Percentiles rank a stretch among this genome's conserved stretches.
These are phyloP conservation scores for Drechslera avenae DNA, from an alignment of 2,329 filamentous ascomycete species.

Conservation along the genomic window DNA sequence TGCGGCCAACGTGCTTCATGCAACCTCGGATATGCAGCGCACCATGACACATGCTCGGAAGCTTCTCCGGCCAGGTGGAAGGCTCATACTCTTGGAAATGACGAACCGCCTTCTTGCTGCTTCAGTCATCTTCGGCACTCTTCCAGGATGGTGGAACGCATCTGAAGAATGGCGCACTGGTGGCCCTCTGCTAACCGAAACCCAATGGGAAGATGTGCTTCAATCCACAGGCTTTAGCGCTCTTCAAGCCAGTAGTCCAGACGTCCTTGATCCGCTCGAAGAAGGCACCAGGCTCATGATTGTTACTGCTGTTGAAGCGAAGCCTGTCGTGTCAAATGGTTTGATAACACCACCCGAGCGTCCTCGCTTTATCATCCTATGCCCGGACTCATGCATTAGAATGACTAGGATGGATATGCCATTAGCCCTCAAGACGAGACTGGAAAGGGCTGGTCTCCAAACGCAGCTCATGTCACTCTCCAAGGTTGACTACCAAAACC, in stretches of 20 bases:
- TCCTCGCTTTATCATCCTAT: constrained; percentile 14
- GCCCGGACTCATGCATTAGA: constrained; percentile 10
- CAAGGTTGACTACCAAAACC: constrained; percentile 6
- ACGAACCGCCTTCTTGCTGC: constrained; percentile 17
- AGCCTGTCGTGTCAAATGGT: constrained; percentile 5
- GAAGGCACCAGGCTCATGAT: constrained; percentile 23
- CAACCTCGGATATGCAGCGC: constrained; percentile 23
- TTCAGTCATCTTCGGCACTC: constrained; percentile 28
- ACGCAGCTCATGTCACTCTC: constrained; percentile 8
- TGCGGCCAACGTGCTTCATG: constrained; percentile 45
- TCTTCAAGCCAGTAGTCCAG: constrained; percentile 19
- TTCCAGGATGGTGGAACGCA: constrained; percentile 35
- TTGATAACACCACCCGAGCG: constrained; percentile 8
- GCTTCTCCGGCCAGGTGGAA: constrained; percentile 50
- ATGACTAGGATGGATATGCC: constrained; percentile 16
- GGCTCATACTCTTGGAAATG: constrained; percentile 53
- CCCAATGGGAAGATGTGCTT: constrained; percentile 44
- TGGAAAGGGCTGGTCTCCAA: constrained; percentile 11
- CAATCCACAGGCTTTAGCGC: constrained; percentile 40
- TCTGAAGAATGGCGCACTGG: constrained; percentile 32
- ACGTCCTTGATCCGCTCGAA: constrained; percentile 15
- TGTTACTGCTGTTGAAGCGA: constrained; percentile 13
- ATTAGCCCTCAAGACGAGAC: constrained; percentile 4
- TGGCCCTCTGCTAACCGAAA: constrained; percentile 38
- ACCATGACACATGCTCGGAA: constrained; percentile 30